Evolutionary conservation across 163 green algal genomes (phyloP).

Genomic region (Coccomyxa subellipsoidea): DNA sequence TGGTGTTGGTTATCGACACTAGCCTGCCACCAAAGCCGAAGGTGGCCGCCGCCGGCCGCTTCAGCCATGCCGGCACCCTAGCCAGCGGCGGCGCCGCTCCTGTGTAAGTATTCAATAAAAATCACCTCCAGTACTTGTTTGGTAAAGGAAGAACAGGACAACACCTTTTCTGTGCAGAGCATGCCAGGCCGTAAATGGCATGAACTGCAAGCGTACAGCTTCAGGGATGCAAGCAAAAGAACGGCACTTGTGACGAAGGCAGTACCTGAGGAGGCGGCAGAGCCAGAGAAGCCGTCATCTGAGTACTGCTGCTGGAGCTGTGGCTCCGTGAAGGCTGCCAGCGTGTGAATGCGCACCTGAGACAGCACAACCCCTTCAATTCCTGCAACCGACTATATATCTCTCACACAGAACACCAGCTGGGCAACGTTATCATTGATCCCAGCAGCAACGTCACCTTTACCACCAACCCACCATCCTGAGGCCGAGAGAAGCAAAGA

Average conservation of each 20-base stretch:
- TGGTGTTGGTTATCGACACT: neutral
- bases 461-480: too few relatives aligned
- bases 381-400: too few relatives aligned
- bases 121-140: neutral
- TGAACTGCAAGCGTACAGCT: too few relatives aligned
- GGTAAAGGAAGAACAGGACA: neutral
- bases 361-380: neutral
- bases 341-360: neutral
- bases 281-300: neutral
- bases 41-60: conserved; percentile 59
- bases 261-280: neutral
- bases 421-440: too few relatives aligned
- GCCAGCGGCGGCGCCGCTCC: conserved; percentile 43
- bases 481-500: too few relatives aligned
- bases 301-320: neutral
- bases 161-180: neutral
- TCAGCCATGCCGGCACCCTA: conserved; percentile 83
- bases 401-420: too few relatives aligned
- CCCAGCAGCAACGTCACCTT: too few relatives aligned
- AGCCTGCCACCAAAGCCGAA: conserved; percentile 92
- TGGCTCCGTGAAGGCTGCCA: neutral
- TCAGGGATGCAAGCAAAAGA: too few relatives aligned
- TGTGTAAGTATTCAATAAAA: neutral
- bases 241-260: neutral
- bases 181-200: neutral